Conservation (phyloP, 140 eudicot species). For the Oenanthe javanica region DNA sequence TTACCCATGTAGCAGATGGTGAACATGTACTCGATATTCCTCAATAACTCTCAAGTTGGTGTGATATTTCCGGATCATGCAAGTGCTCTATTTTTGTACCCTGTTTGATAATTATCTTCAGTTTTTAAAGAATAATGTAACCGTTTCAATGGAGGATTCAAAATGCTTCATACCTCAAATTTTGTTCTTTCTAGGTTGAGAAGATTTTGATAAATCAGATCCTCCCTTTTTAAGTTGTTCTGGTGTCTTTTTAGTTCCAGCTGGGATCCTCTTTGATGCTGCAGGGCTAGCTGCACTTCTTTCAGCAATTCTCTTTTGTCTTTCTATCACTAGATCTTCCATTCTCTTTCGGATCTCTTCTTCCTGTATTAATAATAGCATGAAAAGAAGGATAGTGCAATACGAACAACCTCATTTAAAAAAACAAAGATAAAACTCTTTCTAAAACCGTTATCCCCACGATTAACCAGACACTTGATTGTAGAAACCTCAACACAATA, state of each 20-base stretch:
- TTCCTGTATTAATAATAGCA: slow-evolving; percentile 42
- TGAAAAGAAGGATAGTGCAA: not conserved
- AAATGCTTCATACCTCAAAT: not conserved
- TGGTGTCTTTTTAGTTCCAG: slow-evolving; percentile 18
- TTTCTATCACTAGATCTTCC: slow-evolving; percentile 58
- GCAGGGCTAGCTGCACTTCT: slow-evolving; percentile 53
- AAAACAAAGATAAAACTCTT: not conserved
- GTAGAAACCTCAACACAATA: not conserved
- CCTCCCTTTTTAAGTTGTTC: not conserved
- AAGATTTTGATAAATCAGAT: slow-evolving; percentile 11
- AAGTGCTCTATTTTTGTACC: not conserved
- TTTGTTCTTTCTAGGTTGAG: slow-evolving; percentile 2
- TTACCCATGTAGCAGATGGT: not conserved
- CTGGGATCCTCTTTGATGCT: slow-evolving; percentile 30
- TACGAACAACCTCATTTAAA: not conserved
- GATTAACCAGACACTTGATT: not conserved
- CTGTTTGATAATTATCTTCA: not conserved
- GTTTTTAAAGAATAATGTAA: not conserved
- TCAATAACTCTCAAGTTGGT: not conserved
- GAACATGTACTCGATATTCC: not conserved
- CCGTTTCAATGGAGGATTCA: not conserved
- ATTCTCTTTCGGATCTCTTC: slow-evolving; percentile 79
- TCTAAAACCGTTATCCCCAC: not conserved
- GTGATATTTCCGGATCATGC: not conserved
- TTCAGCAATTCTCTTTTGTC: slow-evolving; percentile 94